A percentile compares a stretch with the other conserved stretches of the same genome.
phyloP scores from a whole-genome alignment of 176 grass and related monocot species.

The Elymus sibiricus region DNA sequence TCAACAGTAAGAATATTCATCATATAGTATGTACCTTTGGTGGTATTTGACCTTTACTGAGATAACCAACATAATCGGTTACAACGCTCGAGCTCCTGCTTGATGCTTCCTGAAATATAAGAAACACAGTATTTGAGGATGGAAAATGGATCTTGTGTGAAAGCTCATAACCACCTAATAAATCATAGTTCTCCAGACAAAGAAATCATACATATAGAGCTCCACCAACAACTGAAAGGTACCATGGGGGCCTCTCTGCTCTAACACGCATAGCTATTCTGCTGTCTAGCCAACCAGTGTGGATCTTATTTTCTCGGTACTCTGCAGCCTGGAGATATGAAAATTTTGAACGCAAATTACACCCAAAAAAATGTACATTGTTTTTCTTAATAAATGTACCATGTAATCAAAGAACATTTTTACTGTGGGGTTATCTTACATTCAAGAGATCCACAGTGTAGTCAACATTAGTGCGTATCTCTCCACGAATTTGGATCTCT shows the following conservation, averaged over 20 bases:
- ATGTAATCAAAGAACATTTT: slow-evolving; percentile 22
- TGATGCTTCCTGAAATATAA: slow-evolving; percentile 86
- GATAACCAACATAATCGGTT: slow-evolving; percentile 91
- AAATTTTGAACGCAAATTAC: slow-evolving; percentile 14
- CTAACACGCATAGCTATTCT: slow-evolving; percentile 99
- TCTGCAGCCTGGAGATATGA: slow-evolving; percentile 55
- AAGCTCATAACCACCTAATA: slow-evolving; percentile 16
- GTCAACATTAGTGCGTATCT: slow-evolving; percentile 98
- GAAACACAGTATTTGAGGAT: slow-evolving; percentile 20
- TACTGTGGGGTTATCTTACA: slow-evolving; percentile 50
- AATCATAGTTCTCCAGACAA: slow-evolving; percentile 25
- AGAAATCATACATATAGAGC: slow-evolving; percentile 76
- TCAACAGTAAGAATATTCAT: slow-evolving; percentile 31
- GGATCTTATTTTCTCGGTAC: slow-evolving; percentile 96
- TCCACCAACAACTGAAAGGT: slow-evolving; percentile 96
- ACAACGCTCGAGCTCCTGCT: slow-evolving; percentile 80
- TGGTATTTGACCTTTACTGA: slow-evolving; percentile 98
- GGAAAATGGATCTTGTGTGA: neutral
- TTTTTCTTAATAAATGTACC: slow-evolving; percentile 2
- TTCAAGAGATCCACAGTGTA: slow-evolving; percentile 99
- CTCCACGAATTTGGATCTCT: slow-evolving; percentile 98
- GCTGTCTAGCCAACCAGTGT: slow-evolving; percentile 97
- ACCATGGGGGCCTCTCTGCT: slow-evolving; percentile 99
- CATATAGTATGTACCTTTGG: slow-evolving; percentile 67
- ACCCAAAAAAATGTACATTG: neutral